These are phyloP conservation scores for Claviceps spartinae DNA, from an alignment of 2,329 filamentous ascomycete species.

Conservation along the genomic window DNA sequence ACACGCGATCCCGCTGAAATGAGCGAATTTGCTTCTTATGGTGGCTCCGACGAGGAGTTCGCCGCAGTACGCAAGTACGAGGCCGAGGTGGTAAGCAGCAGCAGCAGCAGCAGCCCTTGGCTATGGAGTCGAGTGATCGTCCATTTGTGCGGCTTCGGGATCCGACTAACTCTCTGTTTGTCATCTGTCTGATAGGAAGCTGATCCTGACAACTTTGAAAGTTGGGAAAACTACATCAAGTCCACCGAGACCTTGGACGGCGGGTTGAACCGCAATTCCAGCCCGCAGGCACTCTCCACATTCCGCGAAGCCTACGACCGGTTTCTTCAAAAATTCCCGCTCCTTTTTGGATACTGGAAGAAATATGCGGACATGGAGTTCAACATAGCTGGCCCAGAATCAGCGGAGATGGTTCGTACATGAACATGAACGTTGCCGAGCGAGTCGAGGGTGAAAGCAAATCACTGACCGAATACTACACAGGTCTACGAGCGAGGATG, in stretches of 20 bases:
- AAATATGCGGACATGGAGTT: conserved; percentile 98
- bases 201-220: conserved; percentile 83
- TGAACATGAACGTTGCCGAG: background rate
- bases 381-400: conserved; percentile 90
- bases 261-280: conserved; percentile 91
- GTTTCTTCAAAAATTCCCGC: conserved; percentile 85
- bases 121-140: background rate
- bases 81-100: conserved; percentile 51
- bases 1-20: conserved; percentile 28
- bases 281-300: conserved; percentile 78
- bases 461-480: background rate
- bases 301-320: conserved; percentile 81
- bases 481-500: conserved; percentile 92
- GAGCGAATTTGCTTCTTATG: conserved; percentile 58
- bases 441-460: background rate
- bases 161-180: conserved; percentile 2
- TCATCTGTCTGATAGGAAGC: conserved; percentile 28
- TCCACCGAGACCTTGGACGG: conserved; percentile 77
- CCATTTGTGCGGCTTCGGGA: background rate
- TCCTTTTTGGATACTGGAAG: conserved; percentile 98
- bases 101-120: background rate
- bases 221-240: conserved; percentile 85
- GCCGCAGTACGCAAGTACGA: conserved; percentile 69
- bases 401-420: conserved; percentile 74
- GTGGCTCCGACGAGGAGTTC: conserved; percentile 67